Percentiles rank a stretch among this genome's conserved stretches.
Evolutionary conservation across 495 filamentous ascomycete species (phyloP).

Genomic region (Neurospora africana): DNA sequence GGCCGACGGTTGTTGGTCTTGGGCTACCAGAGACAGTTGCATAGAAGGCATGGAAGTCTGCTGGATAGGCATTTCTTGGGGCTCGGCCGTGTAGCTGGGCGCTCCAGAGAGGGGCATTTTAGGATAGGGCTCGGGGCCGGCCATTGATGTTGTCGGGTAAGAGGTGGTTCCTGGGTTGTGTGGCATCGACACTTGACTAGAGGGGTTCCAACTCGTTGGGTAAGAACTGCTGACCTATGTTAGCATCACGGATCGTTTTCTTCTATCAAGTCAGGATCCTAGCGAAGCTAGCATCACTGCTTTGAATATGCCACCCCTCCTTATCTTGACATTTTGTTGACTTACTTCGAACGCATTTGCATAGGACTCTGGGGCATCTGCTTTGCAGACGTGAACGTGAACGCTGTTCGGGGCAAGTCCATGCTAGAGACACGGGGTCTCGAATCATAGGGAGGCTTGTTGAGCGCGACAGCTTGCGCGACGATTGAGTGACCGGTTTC

Average conservation of each 20-base stretch:
- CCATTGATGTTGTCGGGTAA: conserved; percentile 34
- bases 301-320: not conserved
- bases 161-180: conserved; percentile 24
- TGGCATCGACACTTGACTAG: conserved; percentile 32
- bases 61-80: conserved; percentile 36
- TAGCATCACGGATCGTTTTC: conserved; percentile 1
- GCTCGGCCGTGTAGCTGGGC: conserved; percentile 35
- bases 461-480: conserved; percentile 32
- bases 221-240: conserved; percentile 18
- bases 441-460: conserved; percentile 40
- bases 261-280: not conserved
- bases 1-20: conserved; percentile 24
- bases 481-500: conserved; percentile 38
- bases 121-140: conserved; percentile 28
- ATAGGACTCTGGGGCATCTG: conserved; percentile 42
- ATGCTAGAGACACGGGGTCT: conserved; percentile 34
- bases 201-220: conserved; percentile 26
- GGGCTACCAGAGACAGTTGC: conserved; percentile 33
- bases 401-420: conserved; percentile 39
- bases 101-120: conserved; percentile 36
- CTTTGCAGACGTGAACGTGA: conserved; percentile 42
- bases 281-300: not conserved
- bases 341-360: conserved; percentile 44
- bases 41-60: conserved; percentile 42
- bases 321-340: not conserved